Evolutionary conservation across 352 stramenopile species (phyloP).

Genomic region (Pythium volutum): DNA sequence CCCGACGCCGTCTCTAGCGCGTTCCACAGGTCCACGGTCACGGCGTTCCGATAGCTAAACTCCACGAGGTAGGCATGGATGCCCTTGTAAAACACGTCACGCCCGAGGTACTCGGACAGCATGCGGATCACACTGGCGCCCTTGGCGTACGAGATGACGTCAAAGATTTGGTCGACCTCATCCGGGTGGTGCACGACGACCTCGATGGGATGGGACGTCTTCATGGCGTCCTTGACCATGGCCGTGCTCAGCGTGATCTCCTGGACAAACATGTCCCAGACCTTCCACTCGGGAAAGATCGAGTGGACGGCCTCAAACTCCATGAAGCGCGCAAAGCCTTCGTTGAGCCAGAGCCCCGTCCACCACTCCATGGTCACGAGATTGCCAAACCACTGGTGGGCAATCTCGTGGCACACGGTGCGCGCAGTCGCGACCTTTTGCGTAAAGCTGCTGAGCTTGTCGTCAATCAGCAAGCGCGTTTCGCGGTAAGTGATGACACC

Average conservation of each 20-base stretch:
- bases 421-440: conserved; percentile 69
- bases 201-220: conserved; percentile 93
- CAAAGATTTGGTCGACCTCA: conserved; percentile 98
- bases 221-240: conserved; percentile 90
- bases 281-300: conserved; percentile 93
- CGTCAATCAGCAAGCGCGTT: conserved; percentile 85
- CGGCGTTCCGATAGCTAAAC: conserved; percentile 94
- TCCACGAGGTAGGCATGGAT: conserved; percentile 93
- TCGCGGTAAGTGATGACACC: conserved; percentile 96
- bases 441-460: conserved; percentile 55
- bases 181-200: conserved; percentile 91
- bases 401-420: conserved; percentile 97
- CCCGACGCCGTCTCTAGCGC: conserved; percentile 89
- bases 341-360: conserved; percentile 96
- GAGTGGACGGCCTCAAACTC: conserved; percentile 93
- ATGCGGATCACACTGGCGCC: conserved; percentile 74
- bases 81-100: conserved; percentile 72
- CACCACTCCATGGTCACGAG: conserved; percentile 98
- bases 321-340: conserved; percentile 97
- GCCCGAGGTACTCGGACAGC: conserved; percentile 67
- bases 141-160: conserved; percentile 97
- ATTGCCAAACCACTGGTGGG: conserved; percentile 97
- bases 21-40: conserved; percentile 95
- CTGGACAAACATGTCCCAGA: conserved; percentile 95
- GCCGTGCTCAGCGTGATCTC: conserved; percentile 66